A percentile compares a stretch with the other conserved stretches of the same genome.
Conservation (phyloP, 768 basidiomycete species). For the Pleurotus platypus region DNA sequence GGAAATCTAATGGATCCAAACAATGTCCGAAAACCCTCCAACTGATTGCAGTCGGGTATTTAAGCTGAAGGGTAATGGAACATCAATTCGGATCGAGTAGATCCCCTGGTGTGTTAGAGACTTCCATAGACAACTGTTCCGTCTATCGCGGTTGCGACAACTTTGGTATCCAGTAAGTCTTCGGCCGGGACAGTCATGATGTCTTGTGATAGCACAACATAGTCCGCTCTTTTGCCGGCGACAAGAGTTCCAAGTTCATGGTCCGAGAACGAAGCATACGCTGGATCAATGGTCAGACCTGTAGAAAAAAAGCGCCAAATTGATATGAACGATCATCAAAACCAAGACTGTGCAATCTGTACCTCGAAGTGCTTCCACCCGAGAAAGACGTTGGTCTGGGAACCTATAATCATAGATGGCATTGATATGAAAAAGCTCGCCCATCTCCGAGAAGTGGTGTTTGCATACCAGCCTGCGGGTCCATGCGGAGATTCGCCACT, state of each 20-base stretch:
- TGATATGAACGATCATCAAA: background rate
- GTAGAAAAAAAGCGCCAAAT: background rate
- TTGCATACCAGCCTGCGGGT: slow-evolving; percentile 69
- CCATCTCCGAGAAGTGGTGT: slow-evolving; percentile 6
- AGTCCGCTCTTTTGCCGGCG: slow-evolving; percentile 80
- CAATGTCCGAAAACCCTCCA: background rate
- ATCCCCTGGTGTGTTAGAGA: slow-evolving; percentile 15
- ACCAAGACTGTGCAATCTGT: background rate
- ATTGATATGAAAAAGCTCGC: background rate
- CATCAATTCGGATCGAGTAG: background rate
- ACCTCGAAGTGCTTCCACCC: slow-evolving; percentile 77
- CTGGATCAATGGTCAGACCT: slow-evolving; percentile 88
- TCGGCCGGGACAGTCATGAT: slow-evolving; percentile 63
- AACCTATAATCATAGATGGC: slow-evolving; percentile 49
- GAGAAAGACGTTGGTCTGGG: slow-evolving; percentile 72
- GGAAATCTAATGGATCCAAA: slow-evolving; percentile 2
- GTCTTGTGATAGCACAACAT: slow-evolving; percentile 78
- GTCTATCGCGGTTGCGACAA: slow-evolving; percentile 76
- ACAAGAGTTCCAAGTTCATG: slow-evolving; percentile 70
- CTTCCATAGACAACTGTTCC: slow-evolving; percentile 47
- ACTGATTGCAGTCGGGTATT: background rate
- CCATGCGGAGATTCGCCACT: slow-evolving; percentile 81
- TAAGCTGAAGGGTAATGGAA: background rate
- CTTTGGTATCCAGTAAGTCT: slow-evolving; percentile 64
- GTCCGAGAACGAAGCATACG: slow-evolving; percentile 85